Evolutionary conservation across 495 filamentous ascomycete genomes (phyloP).

Genomic region (Penicillium canescens): DNA sequence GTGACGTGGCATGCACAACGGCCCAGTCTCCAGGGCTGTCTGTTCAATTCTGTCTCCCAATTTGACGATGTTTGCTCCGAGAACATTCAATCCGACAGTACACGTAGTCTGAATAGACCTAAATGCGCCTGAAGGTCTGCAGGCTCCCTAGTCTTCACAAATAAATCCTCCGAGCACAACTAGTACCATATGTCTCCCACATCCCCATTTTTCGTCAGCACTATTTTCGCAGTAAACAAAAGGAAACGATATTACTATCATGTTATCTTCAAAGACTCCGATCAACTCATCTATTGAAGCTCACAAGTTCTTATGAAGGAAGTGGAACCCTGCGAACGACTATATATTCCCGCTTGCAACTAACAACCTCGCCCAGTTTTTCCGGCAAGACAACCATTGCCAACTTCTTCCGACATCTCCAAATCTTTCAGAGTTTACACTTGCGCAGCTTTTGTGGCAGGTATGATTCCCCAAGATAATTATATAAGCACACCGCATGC

Average conservation of each 20-base stretch:
- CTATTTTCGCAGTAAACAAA: too few relatives aligned
- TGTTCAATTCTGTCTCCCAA: constrained; percentile 19
- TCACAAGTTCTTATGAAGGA: background rate
- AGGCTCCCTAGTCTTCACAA: background rate
- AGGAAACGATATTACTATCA: too few relatives aligned
- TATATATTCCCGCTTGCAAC: too few relatives aligned
- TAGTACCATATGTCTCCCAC: constrained; percentile 8
- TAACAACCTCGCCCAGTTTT: too few relatives aligned
- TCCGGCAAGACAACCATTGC: background rate
- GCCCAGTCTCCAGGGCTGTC: constrained; percentile 22
- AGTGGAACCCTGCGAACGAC: background rate
- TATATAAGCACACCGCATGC: constrained; percentile 12
- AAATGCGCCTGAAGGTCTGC: background rate
- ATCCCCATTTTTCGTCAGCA: background rate
- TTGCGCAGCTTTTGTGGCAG: background rate
- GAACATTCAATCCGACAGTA: constrained; percentile 23
- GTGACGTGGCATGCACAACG: constrained; percentile 44
- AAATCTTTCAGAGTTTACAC: background rate
- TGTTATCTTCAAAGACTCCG: too few relatives aligned
- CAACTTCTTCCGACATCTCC: background rate
- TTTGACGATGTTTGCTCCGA: constrained; percentile 19
- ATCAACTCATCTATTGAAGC: background rate
- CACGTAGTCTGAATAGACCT: constrained; percentile 30
- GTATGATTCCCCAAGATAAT: background rate
- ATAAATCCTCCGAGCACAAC: constrained; percentile 15